phyloP scores from a whole-genome alignment of 2,329 filamentous ascomycete species.

The Rhynchosporium agropyri region DNA sequence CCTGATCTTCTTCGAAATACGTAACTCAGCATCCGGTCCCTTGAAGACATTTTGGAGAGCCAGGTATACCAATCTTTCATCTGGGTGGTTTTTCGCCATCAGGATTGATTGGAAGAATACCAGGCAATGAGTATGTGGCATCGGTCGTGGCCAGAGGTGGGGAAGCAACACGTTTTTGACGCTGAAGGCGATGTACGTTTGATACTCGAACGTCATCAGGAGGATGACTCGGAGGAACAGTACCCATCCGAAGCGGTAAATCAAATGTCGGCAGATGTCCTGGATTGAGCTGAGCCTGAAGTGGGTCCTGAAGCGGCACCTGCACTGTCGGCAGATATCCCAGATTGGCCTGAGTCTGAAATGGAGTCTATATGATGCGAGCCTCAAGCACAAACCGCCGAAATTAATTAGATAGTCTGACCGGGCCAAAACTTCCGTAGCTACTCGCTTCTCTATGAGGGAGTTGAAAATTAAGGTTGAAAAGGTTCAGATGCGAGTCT shows the following conservation, averaged over 20 bases:
- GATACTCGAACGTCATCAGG: constrained; percentile 2
- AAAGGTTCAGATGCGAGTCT: constrained; percentile 21
- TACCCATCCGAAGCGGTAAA: not conserved
- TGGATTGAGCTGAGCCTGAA: not conserved
- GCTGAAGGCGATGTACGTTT: constrained; percentile 10
- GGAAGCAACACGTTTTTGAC: constrained; percentile 11
- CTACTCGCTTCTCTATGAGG: too few species aligned
- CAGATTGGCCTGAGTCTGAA: not conserved
- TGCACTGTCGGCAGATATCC: not conserved
- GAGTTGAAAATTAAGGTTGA: not conserved
- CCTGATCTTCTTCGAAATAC: not conserved
- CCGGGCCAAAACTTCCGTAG: not conserved
- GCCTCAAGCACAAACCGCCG: not conserved
- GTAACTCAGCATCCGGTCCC: not conserved
- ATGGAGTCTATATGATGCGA: not conserved
- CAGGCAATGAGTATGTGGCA: not conserved
- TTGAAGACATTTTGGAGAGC: constrained; percentile 3
- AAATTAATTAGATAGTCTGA: not conserved
- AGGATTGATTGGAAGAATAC: not conserved
- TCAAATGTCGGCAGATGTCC: not conserved
- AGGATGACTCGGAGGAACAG: not conserved
- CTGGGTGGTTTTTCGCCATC: not conserved
- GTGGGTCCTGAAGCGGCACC: not conserved
- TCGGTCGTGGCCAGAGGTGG: constrained; percentile 6
- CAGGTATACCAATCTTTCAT: constrained; percentile 1